phyloP scores from a whole-genome alignment of 2,329 filamentous ascomycete genomes.

The Fusarium staphyleae region DNA sequence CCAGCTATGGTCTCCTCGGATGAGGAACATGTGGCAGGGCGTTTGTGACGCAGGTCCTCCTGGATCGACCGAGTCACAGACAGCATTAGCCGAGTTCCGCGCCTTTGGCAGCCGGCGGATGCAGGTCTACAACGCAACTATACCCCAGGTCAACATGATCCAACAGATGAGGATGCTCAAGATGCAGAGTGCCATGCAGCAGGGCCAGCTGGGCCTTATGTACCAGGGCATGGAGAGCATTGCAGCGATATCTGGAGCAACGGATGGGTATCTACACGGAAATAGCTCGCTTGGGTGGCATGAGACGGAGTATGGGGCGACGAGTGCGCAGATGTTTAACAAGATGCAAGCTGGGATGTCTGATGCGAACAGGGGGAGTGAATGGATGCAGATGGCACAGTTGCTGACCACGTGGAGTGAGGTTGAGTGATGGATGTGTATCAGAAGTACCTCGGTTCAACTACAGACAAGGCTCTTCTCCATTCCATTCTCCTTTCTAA shows the following conservation, averaged over 20 bases:
- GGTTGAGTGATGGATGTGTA: conserved; percentile 40
- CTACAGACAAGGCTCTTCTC: too few relatives aligned
- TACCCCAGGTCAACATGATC: conserved; percentile 43
- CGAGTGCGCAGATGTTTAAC: conserved; percentile 44
- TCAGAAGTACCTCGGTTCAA: background rate
- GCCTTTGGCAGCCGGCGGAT: conserved; percentile 39
- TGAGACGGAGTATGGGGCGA: conserved; percentile 46
- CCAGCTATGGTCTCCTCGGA: conserved; percentile 49
- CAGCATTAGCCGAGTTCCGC: conserved; percentile 38
- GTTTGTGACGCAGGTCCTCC: conserved; percentile 40
- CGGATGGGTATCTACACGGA: conserved; percentile 45
- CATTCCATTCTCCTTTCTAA: too few relatives aligned
- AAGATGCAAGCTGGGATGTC: conserved; percentile 45
- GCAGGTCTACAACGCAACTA: conserved; percentile 42
- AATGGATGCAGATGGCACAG: conserved; percentile 41
- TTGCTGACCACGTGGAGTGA: conserved; percentile 42
- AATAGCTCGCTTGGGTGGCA: conserved; percentile 47
- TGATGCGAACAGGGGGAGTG: conserved; percentile 36
- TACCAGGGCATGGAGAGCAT: conserved; percentile 46
- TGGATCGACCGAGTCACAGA: conserved; percentile 37
- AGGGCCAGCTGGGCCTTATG: conserved; percentile 44
- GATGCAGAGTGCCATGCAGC: conserved; percentile 46
- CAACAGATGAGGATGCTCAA: conserved; percentile 41
- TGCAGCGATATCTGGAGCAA: conserved; percentile 37
- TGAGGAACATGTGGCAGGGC: conserved; percentile 47